Evolutionary conservation across 805 yeast species (phyloP).

Genomic region (Candida mattraensis): DNA sequence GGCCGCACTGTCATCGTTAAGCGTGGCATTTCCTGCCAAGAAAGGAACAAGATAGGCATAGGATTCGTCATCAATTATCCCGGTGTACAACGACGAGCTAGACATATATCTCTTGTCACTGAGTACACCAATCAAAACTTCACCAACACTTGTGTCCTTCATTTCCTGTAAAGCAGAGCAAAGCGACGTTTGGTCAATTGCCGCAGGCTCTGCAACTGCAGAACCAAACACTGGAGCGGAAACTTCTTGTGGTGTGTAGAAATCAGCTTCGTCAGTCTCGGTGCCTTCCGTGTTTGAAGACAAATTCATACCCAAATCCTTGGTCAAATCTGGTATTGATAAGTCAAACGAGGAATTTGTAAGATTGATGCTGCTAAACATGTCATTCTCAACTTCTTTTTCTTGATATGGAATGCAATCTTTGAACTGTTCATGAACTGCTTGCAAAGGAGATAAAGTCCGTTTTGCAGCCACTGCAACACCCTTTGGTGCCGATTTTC

Average conservation of each 20-base stretch:
- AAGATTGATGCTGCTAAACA: conserved; percentile 18
- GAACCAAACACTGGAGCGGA: conserved; percentile 11
- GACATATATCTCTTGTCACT: conserved; percentile 16
- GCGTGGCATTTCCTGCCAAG: conserved; percentile 26
- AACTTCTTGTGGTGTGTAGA: conserved; percentile 21
- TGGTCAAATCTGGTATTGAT: conserved; percentile 17
- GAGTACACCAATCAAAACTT: conserved; percentile 17
- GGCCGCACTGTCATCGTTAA: conserved; percentile 1
- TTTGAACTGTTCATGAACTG: conserved; percentile 8
- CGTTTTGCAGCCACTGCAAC: conserved; percentile 1
- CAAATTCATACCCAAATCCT: conserved; percentile 4
- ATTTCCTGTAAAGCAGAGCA: conserved; percentile 30
- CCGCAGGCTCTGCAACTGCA: conserved; percentile 1
- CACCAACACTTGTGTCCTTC: conserved; percentile 21
- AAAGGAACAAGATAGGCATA: conserved; percentile 44
- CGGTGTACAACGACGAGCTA: conserved; percentile 17
- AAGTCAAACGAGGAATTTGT: conserved; percentile 18
- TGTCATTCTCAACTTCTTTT: conserved; percentile 11
- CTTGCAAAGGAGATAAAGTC: conserved; percentile 5
- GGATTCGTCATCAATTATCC: conserved; percentile 37
- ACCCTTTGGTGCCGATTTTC: background rate
- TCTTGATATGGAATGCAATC: background rate
- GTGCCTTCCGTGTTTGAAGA: conserved; percentile 5
- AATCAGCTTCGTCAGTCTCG: conserved; percentile 12
- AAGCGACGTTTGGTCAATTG: conserved; percentile 22